Conservation (phyloP, 768 basidiomycete species). For the Rhizopogon salebrosus region DNA sequence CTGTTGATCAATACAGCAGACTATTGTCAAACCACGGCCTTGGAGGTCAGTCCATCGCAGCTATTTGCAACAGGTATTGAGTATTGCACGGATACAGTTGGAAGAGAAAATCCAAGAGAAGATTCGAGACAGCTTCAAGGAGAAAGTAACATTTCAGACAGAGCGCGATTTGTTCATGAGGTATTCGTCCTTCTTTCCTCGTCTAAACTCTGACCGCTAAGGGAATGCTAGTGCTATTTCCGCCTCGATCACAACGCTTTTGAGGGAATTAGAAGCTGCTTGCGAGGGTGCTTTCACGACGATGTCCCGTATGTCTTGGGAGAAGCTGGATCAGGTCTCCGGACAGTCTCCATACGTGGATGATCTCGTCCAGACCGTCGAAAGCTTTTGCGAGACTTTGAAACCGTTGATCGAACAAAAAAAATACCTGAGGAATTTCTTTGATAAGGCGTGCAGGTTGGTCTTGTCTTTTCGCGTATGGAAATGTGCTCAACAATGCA, state of each 20-base stretch:
- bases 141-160: constrained; percentile 73
- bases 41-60: constrained; percentile 51
- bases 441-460: constrained; percentile 91
- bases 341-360: constrained; percentile 78
- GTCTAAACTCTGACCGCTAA: neutral
- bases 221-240: constrained; percentile 65
- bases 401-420: constrained; percentile 87
- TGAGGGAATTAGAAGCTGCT: constrained; percentile 82
- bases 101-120: constrained; percentile 89
- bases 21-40: constrained; percentile 89
- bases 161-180: constrained; percentile 89
- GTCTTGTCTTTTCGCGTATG: constrained; percentile 9
- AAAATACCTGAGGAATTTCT: constrained; percentile 88
- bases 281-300: constrained; percentile 75
- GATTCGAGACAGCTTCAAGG: constrained; percentile 69
- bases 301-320: constrained; percentile 79
- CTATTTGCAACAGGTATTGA: constrained; percentile 1
- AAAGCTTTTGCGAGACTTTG: constrained; percentile 71
- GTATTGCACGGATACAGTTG: constrained; percentile 43
- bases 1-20: constrained; percentile 96
- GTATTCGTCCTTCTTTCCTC: constrained; percentile 36
- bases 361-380: constrained; percentile 70
- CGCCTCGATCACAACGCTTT: constrained; percentile 68
- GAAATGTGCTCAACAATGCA: neutral
- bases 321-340: constrained; percentile 73